These are phyloP conservation scores for Penicillium turbatum DNA, from an alignment of 495 filamentous ascomycete genomes.

Conservation along the genomic window DNA sequence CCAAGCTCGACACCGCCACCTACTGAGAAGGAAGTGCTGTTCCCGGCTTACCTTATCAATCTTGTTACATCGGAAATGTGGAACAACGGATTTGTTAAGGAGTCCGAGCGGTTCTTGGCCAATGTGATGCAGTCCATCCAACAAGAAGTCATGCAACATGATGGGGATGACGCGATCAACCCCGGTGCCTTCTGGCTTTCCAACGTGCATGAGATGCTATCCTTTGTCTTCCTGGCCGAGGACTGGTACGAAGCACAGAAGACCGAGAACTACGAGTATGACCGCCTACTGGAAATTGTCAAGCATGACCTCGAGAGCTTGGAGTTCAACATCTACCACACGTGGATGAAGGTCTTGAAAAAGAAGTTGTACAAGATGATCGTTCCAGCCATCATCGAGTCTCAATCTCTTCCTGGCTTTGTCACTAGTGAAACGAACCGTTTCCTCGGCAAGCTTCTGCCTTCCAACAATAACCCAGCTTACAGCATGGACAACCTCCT, in stretches of 20 bases:
- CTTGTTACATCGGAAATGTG: slow-evolving; percentile 99
- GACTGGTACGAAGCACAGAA: slow-evolving; percentile 99
- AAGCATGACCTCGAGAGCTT: slow-evolving; percentile 98
- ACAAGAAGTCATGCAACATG: slow-evolving; percentile 98
- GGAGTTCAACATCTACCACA: slow-evolving; percentile 99
- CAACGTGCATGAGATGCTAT: slow-evolving; percentile 99
- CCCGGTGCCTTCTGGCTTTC: slow-evolving; percentile 98
- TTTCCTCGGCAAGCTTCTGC: slow-evolving; percentile 94
- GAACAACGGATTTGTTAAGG: slow-evolving; percentile 99
- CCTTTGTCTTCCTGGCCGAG: slow-evolving; percentile 97
- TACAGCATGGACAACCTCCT: slow-evolving; percentile 99
- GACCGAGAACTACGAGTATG: slow-evolving; percentile 98
- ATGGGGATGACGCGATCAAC: slow-evolving; percentile 95
- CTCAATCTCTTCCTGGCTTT: slow-evolving; percentile 95
- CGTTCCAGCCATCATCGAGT: slow-evolving; percentile 97
- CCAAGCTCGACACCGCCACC: slow-evolving; percentile 79
- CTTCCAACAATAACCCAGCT: slow-evolving; percentile 78
- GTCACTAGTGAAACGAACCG: slow-evolving; percentile 97
- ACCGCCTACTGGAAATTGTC: slow-evolving; percentile 94
- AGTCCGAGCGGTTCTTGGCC: slow-evolving; percentile 96
- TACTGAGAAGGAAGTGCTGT: slow-evolving; percentile 96
- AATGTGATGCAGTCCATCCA: slow-evolving; percentile 99
- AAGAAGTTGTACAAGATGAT: slow-evolving; percentile 99
- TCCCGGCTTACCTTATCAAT: slow-evolving; percentile 98
- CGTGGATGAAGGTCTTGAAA: slow-evolving; percentile 99